Conservation (phyloP, 2,329 filamentous ascomycete species). For the Fusarium veterinarium region DNA sequence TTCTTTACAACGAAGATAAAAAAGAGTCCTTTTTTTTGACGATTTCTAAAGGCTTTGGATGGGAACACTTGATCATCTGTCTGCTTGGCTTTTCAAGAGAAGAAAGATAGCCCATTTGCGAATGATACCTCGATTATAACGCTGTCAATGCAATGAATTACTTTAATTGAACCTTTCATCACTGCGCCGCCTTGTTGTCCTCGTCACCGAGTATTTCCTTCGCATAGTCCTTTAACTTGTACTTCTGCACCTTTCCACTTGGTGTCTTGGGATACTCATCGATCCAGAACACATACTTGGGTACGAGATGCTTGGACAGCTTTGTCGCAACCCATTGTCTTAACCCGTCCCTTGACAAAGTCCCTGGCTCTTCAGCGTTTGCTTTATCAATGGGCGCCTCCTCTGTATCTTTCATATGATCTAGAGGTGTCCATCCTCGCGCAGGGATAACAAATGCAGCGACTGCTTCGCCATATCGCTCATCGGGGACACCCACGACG, state of each 20-base stretch:
- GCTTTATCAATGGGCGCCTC: slow-evolving; percentile 27
- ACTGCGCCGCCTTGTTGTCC: neutral
- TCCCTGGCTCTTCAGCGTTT: slow-evolving; percentile 33
- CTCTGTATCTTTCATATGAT: slow-evolving; percentile 37
- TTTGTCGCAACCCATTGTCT: slow-evolving; percentile 77
- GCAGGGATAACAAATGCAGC: slow-evolving; percentile 80
- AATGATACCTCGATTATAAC: slow-evolving; percentile 39
- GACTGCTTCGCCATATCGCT: slow-evolving; percentile 86
- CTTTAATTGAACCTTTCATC: neutral
- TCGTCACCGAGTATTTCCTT: slow-evolving; percentile 48
- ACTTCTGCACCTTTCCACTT: slow-evolving; percentile 97
- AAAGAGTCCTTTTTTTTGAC: slow-evolving; percentile 38
- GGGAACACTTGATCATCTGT: slow-evolving; percentile 19
- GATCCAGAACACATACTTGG: slow-evolving; percentile 90
- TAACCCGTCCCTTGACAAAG: slow-evolving; percentile 69
- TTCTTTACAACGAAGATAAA: slow-evolving; percentile 36
- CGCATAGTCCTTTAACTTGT: slow-evolving; percentile 78
- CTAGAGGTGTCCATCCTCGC: slow-evolving; percentile 43
- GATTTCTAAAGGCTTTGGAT: slow-evolving; percentile 26
- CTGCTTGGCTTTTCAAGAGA: slow-evolving; percentile 10
- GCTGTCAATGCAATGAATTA: slow-evolving; percentile 22
- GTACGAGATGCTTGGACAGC: slow-evolving; percentile 81
- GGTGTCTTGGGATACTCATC: slow-evolving; percentile 92
- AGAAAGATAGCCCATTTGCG: slow-evolving; percentile 5
- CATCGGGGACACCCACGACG: slow-evolving; percentile 86